Base-by-base conservation (phyloP, 768 basidiomycete genomes). In the Mycena vulgaris region DNA sequence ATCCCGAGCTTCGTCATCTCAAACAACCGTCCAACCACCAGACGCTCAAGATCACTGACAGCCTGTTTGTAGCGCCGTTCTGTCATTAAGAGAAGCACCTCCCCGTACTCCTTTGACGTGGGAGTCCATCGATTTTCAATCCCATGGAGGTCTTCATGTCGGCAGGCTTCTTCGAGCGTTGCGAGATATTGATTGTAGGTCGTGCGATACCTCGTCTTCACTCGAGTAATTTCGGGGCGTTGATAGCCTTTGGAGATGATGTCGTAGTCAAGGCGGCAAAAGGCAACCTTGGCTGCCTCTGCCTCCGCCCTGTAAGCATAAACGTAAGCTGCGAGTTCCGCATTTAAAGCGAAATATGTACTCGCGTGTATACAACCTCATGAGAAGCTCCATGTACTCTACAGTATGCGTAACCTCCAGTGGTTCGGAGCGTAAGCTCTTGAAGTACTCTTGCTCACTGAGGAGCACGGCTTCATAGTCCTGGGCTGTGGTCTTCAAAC, bases 1-100 rank as follows among this genome's bases (percentile, higher is more conserved):
- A 67, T 67, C 28, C 66, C 66, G 2, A 67, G 57, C 31, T 67
- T 67, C 7, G 66, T 67, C 49, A 67, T n/a, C 30, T 67, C 57
- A 10, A 58, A 33, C 16, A 67, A 30, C 21, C 58, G 25, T 40
- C 45, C 39, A 8, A 67, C 58, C 5, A 67, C 66, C 10, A 67
- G 40, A 2, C 51, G 39, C n/a, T 67, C 58, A 0, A 67, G n/a
- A 5, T 60, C 58, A 9, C 11, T 25, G 0, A 67, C 10, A 0
- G 66, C 66, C 1, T 9, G n/a, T 2, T 23, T 21, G 30, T 67
- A 67, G 1, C 25, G 21, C 1, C 55, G 49, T n/a, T 67, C 49
- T 3, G 52, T 52, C 40, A 45, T 33, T 4, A 61, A 14, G 1
- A 28, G 16, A 17, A 35, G 31, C 19, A 31, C 64, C 1, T 47